phyloP scores from a whole-genome alignment of 495 filamentous ascomycete genomes.

The Bacidia rubella region DNA sequence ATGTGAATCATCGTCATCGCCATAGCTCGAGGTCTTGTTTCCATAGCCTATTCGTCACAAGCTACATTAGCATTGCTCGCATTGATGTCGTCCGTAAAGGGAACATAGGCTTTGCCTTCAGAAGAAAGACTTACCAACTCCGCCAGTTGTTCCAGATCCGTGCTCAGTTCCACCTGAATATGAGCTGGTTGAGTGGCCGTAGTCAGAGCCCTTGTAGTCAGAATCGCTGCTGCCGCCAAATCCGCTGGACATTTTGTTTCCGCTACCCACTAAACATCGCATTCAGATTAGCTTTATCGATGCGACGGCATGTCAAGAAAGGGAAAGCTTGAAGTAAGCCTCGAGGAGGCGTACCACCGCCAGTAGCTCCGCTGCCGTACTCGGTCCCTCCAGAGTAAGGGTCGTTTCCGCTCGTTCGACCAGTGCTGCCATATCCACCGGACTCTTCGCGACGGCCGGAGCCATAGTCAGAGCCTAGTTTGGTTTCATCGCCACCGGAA shows the following conservation, averaged over 20 bases:
- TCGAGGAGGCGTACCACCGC: background rate
- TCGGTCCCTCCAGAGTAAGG: conserved; percentile 11
- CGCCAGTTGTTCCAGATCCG: conserved; percentile 9
- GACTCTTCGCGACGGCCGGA: conserved; percentile 9
- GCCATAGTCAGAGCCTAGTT: conserved; percentile 13
- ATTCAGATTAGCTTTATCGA: background rate
- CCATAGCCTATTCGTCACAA: background rate
- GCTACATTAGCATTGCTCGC: background rate
- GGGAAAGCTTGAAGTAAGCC: background rate
- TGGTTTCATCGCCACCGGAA: conserved; percentile 11
- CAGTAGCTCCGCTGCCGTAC: conserved; percentile 7
- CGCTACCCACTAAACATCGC: background rate
- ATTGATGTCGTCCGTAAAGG: background rate
- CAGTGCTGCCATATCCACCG: background rate
- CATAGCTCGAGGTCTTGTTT: conserved; percentile 4
- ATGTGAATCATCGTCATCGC: conserved; percentile 2
- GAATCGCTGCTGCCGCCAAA: conserved; percentile 2
- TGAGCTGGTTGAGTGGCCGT: background rate
- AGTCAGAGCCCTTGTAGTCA: background rate
- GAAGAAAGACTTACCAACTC: conserved; percentile 4
- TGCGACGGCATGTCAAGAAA: too few relatives aligned
- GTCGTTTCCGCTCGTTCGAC: background rate
- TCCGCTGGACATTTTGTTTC: conserved; percentile 1
- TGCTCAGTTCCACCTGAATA: conserved; percentile 5
- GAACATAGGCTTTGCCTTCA: background rate